phyloP scores from a whole-genome alignment of 495 filamentous ascomycete species.

The Rhypophila decipiens region DNA sequence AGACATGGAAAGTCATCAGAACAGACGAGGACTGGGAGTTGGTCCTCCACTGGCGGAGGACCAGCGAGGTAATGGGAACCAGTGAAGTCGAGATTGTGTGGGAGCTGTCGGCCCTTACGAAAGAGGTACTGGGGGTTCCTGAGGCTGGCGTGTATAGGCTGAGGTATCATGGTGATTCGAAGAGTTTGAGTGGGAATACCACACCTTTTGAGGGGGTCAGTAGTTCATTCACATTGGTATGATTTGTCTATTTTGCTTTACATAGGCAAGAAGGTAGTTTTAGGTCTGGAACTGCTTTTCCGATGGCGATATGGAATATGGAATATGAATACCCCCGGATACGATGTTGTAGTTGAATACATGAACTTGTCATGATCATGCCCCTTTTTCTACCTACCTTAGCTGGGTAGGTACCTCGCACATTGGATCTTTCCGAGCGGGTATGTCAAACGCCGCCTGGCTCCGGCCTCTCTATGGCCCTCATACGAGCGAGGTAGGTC shows the following conservation, averaged over 20 bases:
- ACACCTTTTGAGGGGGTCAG: constrained; percentile 71
- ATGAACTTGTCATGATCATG: no score
- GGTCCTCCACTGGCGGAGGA: constrained; percentile 75
- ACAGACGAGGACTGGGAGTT: constrained; percentile 76
- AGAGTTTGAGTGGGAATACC: constrained; percentile 59
- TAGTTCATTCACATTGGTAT: constrained; percentile 49
- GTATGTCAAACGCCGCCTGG: no score
- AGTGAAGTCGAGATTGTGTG: constrained; percentile 77
- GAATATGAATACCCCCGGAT: no score
- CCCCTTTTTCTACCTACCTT: no score
- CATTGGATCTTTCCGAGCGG: no score
- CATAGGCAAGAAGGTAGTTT: no score
- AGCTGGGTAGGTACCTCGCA: no score
- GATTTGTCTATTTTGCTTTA: not conserved
- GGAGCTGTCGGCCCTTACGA: constrained; percentile 61
- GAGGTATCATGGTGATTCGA: constrained; percentile 81
- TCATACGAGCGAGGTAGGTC: no score
- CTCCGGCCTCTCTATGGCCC: no score
- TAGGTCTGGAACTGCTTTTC: no score
- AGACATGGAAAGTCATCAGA: constrained; percentile 62
- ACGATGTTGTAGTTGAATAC: no score
- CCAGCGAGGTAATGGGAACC: constrained; percentile 60
- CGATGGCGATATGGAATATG: no score
- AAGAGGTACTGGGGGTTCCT: constrained; percentile 34
- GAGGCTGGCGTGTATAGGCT: constrained; percentile 65